Conservation (phyloP, 345 rosid genomes). For the Toxicodendron radicans region DNA sequence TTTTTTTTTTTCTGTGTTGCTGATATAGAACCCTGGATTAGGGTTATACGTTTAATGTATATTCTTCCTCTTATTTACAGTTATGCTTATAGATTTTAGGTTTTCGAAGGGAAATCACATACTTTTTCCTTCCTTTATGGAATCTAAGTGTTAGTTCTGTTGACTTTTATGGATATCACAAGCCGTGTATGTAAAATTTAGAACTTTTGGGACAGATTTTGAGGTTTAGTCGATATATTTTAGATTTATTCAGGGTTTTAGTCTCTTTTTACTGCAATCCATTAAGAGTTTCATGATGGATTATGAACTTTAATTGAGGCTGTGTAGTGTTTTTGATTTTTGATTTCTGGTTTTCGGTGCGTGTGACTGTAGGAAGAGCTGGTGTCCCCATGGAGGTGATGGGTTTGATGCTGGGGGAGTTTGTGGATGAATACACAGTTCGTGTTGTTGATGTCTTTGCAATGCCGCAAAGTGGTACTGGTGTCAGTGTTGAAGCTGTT, state of each 20-base stretch:
- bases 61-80: background rate
- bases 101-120: background rate
- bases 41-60: constrained; percentile 13
- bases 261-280: background rate
- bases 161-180: background rate
- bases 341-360: background rate
- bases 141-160: background rate
- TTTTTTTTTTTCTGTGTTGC: background rate
- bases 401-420: constrained; percentile 99
- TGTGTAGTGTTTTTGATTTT: background rate
- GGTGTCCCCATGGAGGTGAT: constrained; percentile 99
- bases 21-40: constrained; percentile 8
- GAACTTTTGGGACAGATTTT: background rate
- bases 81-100: background rate
- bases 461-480: constrained; percentile 99
- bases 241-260: constrained; percentile 1
- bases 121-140: background rate
- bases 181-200: background rate
- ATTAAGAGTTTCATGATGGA: background rate
- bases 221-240: background rate
- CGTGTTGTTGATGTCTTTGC: constrained; percentile 98
- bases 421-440: constrained; percentile 96
- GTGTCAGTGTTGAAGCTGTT: constrained; percentile 98
- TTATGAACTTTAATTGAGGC: background rate
- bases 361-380: constrained; percentile 70